phyloP scores from a whole-genome alignment of 106 monocot genomes.

The Iris macrosiphon region DNA sequence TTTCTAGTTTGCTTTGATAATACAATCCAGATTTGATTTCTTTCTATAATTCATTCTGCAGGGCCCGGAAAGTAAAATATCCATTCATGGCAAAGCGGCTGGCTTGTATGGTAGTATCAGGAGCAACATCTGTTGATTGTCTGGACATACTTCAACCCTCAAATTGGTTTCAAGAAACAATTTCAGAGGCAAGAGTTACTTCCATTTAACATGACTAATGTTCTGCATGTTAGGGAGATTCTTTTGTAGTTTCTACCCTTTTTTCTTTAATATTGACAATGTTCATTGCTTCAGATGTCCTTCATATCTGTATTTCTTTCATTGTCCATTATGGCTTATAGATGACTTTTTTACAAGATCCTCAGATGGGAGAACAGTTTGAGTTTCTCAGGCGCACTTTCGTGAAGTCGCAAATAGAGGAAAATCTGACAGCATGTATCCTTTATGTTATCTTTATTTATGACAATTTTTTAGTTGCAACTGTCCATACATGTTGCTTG shows the following conservation, averaged over 20 bases:
- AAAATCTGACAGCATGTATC: slow-evolving; percentile 67
- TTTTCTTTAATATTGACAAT: neutral
- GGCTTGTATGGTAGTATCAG: slow-evolving; percentile 87
- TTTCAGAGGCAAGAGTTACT: slow-evolving; percentile 40
- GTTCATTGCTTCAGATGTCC: too few relatives aligned
- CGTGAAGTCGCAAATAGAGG: slow-evolving; percentile 39
- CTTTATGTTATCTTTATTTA: slow-evolving; percentile 15
- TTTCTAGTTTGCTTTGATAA: too few relatives aligned
- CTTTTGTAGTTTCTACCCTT: too few relatives aligned
- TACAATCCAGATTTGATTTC: too few relatives aligned
- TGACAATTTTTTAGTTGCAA: neutral
- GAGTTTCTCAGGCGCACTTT: slow-evolving; percentile 49
- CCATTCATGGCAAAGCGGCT: slow-evolving; percentile 80
- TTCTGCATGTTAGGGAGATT: too few relatives aligned
- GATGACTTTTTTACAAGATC: too few relatives aligned
- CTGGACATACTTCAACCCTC: slow-evolving; percentile 90
- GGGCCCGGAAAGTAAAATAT: slow-evolving; percentile 62
- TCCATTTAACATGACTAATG: too few relatives aligned
- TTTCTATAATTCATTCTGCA: slow-evolving; percentile 25
- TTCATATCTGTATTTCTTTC: too few relatives aligned
- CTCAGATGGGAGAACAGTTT: slow-evolving; percentile 82
- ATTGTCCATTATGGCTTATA: too few relatives aligned
- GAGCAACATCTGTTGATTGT: slow-evolving; percentile 42
- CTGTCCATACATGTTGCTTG: neutral
- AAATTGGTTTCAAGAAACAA: slow-evolving; percentile 31